These are phyloP conservation scores for Rhizopogon sp. DNA, from an alignment of 768 basidiomycete species.

Conservation along the genomic window DNA sequence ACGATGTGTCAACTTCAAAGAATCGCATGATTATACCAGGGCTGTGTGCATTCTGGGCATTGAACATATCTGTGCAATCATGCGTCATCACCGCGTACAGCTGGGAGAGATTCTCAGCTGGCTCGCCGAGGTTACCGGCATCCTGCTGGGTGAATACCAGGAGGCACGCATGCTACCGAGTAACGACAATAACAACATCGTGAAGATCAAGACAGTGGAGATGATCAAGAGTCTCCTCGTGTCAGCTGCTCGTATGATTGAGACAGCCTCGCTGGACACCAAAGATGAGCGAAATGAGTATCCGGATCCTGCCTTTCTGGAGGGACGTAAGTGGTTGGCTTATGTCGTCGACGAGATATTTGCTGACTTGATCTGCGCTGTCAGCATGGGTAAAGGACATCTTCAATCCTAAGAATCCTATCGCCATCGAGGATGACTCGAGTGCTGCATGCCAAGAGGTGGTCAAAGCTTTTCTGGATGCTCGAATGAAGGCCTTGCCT, in stretches of 20 bases:
- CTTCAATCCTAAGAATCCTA: constrained; percentile 40
- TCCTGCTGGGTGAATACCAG: constrained; percentile 53
- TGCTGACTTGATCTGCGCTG: constrained; percentile 6
- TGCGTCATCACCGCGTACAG: constrained; percentile 47
- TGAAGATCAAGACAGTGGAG: constrained; percentile 25
- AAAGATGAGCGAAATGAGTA: constrained; percentile 36
- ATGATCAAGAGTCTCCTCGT: constrained; percentile 52
- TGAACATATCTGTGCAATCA: constrained; percentile 61
- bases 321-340: constrained; percentile 39
- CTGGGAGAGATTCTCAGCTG: constrained; percentile 55
- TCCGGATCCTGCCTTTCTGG: constrained; percentile 58
- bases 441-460: constrained; percentile 53
- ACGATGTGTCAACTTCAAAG: constrained; percentile 62
- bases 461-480: constrained; percentile 57
- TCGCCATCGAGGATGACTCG: constrained; percentile 35
- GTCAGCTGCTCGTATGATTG: constrained; percentile 48
- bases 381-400: constrained; percentile 59
- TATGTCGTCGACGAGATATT: background rate
- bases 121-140: constrained; percentile 54
- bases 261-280: constrained; percentile 33
- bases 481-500: constrained; percentile 45
- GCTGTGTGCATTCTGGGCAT: constrained; percentile 71
- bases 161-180: constrained; percentile 17
- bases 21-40: constrained; percentile 59
- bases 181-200: constrained; percentile 7